Percentiles rank a stretch among this genome's conserved stretches.
These are phyloP conservation scores for Vitis riparia DNA, from an alignment of 164 flowering plant species.

Conservation along the genomic window DNA sequence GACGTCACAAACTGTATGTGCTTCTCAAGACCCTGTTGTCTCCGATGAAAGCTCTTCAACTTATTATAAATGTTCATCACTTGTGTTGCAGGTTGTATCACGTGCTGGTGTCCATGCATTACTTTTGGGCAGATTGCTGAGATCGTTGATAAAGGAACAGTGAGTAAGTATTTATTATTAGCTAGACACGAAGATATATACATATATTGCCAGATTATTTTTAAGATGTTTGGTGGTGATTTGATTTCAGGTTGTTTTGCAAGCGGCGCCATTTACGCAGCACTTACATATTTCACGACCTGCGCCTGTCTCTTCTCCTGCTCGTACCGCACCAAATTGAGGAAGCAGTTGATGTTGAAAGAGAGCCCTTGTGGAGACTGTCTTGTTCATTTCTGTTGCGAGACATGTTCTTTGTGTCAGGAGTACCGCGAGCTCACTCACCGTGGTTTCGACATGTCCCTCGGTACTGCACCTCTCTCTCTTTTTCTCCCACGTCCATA, in stretches of 20 bases:
- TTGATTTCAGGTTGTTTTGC: neutral
- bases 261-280: neutral
- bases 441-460: slow-evolving; percentile 13
- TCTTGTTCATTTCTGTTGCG: slow-evolving; percentile 10
- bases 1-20: slow-evolving; percentile 25
- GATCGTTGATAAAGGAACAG: slow-evolving; percentile 12
- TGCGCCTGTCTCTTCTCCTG: neutral
- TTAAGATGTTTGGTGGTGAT: no score
- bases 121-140: slow-evolving; percentile 17
- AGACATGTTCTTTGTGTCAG: slow-evolving; percentile 15
- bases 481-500: no score
- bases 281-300: no score
- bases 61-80: no score
- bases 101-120: slow-evolving; percentile 3
- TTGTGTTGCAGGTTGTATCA: slow-evolving; percentile 2
- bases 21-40: no score
- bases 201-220: no score
- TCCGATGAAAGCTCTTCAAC: no score
- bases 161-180: slow-evolving; percentile 1
- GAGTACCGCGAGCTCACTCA: slow-evolving; percentile 16
- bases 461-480: no score
- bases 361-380: slow-evolving; percentile 20
- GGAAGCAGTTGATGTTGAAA: slow-evolving; percentile 16
- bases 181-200: no score
- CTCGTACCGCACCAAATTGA: slow-evolving; percentile 6